Conservation (phyloP, 2,329 filamentous ascomycete species). For the Trichoderma sp. region DNA sequence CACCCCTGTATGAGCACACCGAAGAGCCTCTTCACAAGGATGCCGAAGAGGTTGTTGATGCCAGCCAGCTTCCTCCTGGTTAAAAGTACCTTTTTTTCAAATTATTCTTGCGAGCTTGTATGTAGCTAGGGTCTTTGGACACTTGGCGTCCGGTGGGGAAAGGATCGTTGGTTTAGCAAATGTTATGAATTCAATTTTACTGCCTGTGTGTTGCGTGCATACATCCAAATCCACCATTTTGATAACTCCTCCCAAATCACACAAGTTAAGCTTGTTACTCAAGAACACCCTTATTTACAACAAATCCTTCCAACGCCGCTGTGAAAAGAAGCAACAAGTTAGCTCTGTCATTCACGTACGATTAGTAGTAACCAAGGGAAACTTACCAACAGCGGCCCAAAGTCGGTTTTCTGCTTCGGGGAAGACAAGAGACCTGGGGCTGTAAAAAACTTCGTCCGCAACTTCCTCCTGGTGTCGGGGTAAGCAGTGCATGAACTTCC, state of each 20-base stretch:
- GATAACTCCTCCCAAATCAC: constrained; percentile 3
- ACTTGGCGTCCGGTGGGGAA: constrained; percentile 26
- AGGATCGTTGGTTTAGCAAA: constrained; percentile 21
- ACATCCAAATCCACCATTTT: constrained; percentile 6
- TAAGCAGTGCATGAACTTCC: constrained; percentile 99
- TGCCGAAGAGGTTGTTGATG: constrained; percentile 91
- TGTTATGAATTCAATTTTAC: constrained; percentile 20
- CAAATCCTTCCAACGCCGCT: constrained; percentile 82
- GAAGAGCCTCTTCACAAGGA: constrained; percentile 77
- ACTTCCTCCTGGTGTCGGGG: constrained; percentile 93
- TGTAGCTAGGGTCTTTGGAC: constrained; percentile 10
- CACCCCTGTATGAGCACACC: constrained; percentile 74
- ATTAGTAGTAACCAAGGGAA: not conserved
- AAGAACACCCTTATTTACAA: constrained; percentile 91
- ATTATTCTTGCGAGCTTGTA: not conserved
- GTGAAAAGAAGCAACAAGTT: constrained; percentile 19
- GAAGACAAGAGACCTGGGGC: constrained; percentile 82
- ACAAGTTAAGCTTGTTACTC: not conserved
- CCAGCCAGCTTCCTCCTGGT: constrained; percentile 89
- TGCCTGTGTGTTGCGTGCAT: not conserved
- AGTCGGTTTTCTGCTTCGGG: constrained; percentile 91
- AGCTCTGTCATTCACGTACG: constrained; percentile 1
- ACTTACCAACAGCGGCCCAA: constrained; percentile 80
- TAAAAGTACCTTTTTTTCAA: constrained; percentile 44
- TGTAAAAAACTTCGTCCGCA: constrained; percentile 91